Evolutionary conservation across 179 eudicot species (phyloP), one percentile per base, ranked within the genome.

Genomic region (Spergularia azorica): DNA sequence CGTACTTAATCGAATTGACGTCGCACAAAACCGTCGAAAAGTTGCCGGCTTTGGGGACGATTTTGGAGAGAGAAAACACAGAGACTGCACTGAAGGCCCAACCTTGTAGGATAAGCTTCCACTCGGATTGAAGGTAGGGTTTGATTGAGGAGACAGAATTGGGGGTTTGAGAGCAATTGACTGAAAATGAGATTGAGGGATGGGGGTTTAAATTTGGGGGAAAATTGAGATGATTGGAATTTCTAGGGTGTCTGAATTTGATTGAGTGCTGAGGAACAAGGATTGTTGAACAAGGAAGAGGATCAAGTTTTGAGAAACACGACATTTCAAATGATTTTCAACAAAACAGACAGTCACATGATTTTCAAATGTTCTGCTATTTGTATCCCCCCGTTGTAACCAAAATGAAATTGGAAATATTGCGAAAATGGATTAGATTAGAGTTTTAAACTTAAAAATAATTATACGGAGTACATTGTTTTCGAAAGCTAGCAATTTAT

Each of bases 61-160:
- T 84, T 77, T 79, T 82, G 56, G 97, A 91, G 70, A 95, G 87
- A 26, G 90, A 91, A 72, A 81, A 83, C 46, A 87, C 97, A 2
- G 98, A 93, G 57, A 87, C 67, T 9, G 88, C 93, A 65, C 92
- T 84, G 84, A 84, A 91, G 18, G 83, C 71, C 95, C 95, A 95
- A 32, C 93, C 97, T n/a, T 83, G 82, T 50, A 93, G 73, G 59
- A 95, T 87, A 3, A 89, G 83, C 52, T 81, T 77, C 93, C 89
- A 90, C 67, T 92, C 85, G 73, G 97, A 81, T 64, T 77, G 91
- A 55, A 95, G 64, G 82, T 86, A 91, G 71, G 97, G 97, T 67
- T 80, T 80, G 78, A 90, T 71, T 39, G 80, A 73, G 68, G 73
- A 60, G 63, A 73, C 50, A 10, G 85, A 67, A 70, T 77, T 64